These are phyloP conservation scores for Scedosporium aurantiacum DNA, from an alignment of 2,329 filamentous ascomycete genomes.

Conservation along the genomic window DNA sequence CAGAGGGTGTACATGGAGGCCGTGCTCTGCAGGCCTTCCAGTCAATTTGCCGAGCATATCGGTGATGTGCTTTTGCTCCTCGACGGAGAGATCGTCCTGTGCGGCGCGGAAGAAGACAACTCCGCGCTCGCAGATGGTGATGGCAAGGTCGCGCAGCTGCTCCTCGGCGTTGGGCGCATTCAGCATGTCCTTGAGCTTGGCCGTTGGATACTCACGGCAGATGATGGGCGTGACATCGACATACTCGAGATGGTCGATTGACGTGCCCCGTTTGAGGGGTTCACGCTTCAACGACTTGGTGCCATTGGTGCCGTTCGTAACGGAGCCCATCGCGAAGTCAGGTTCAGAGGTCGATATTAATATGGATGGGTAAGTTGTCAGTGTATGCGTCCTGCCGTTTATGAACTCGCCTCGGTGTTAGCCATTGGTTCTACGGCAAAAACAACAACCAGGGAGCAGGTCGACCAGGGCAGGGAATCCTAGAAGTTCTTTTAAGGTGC, in stretches of 20 bases:
- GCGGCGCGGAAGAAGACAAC: conserved; percentile 25
- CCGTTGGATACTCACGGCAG: conserved; percentile 39
- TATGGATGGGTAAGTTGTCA: no score
- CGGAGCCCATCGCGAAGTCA: not conserved
- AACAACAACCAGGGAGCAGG: no score
- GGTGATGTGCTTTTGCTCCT: conserved; percentile 25
- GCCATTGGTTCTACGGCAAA: no score
- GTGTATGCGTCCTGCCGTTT: no score
- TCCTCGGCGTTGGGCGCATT: conserved; percentile 24
- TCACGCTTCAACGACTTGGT: not conserved
- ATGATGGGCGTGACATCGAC: conserved; percentile 43
- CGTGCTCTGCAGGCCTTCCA: conserved; percentile 41
- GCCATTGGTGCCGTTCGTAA: not conserved
- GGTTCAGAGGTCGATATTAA: not conserved
- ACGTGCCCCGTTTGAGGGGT: conserved; percentile 24
- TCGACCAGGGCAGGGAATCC: no score
- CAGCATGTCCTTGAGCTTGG: conserved; percentile 31
- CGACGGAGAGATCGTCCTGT: conserved; percentile 22
- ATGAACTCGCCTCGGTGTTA: no score
- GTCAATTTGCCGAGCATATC: conserved; percentile 13
- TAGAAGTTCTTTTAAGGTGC: no score
- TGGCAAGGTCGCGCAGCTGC: conserved; percentile 41
- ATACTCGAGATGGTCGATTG: conserved; percentile 29
- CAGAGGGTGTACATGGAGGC: conserved; percentile 49
- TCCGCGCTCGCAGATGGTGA: conserved; percentile 31